Percentiles rank a stretch among this genome's conserved stretches.
These are phyloP conservation scores for Aspergillus jensenii DNA, from an alignment of 2,329 filamentous ascomycete species.

Conservation along the genomic window DNA sequence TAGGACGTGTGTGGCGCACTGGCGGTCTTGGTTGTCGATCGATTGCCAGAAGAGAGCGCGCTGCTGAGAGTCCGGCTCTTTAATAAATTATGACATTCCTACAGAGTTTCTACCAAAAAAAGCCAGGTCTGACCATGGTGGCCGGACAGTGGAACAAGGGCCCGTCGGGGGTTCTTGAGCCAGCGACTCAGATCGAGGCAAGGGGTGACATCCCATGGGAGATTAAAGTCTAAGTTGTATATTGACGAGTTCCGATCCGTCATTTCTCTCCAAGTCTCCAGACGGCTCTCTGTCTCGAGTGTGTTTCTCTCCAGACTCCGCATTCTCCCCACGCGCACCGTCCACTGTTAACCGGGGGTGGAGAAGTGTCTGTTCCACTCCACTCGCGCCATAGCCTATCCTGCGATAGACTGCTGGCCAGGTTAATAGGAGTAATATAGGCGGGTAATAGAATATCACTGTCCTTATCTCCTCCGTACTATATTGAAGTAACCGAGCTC, in stretches of 20 bases:
- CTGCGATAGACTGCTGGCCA: neutral
- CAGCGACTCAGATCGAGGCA: neutral
- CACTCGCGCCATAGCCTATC: neutral
- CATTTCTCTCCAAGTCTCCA: neutral
- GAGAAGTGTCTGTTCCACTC: neutral
- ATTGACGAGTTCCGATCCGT: no score
- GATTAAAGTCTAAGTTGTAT: no score
- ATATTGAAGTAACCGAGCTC: no score
- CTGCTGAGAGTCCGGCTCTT: neutral
- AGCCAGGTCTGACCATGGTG: neutral
- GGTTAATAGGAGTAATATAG: neutral
- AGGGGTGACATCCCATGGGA: neutral
- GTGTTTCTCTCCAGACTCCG: neutral
- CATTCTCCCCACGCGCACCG: neutral
- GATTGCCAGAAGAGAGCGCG: neutral
- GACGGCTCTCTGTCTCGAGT: no score
- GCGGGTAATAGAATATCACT: neutral
- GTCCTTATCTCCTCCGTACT: no score
- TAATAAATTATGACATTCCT: neutral
- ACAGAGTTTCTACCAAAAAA: no score
- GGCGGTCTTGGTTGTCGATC: neutral
- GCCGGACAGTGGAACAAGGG: no score
- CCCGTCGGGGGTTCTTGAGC: neutral
- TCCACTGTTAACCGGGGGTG: neutral
- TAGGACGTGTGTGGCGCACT: neutral